A percentile compares a stretch with the other conserved stretches of the same genome.
phyloP scores from a whole-genome alignment of 331 rosid species.

The Quercus phellos region DNA sequence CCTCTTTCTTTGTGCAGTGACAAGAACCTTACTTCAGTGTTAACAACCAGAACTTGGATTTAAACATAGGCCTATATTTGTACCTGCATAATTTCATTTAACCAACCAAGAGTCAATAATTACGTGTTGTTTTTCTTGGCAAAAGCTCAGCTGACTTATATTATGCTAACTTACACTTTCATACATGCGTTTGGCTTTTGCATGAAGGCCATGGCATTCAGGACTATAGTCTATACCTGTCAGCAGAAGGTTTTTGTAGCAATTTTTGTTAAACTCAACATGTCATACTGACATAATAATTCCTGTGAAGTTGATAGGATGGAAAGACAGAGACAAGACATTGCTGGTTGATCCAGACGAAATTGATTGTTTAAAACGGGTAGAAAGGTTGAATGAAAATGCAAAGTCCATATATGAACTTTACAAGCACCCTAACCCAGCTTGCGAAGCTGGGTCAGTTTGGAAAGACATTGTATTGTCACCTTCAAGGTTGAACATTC shows the following conservation, averaged over 20 bases:
- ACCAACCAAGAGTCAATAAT: neutral
- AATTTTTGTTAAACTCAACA: neutral
- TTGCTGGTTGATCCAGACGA: slow-evolving; percentile 87
- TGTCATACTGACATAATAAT: slow-evolving; percentile 18
- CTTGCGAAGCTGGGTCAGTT: slow-evolving; percentile 64
- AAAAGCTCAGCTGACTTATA: neutral
- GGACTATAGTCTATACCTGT: neutral
- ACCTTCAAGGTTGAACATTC: slow-evolving; percentile 79
- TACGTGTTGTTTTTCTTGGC: neutral
- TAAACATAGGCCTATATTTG: neutral
- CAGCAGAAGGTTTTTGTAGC: neutral
- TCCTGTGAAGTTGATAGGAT: slow-evolving; percentile 72
- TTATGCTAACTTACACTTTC: neutral
- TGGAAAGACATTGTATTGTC: slow-evolving; percentile 97
- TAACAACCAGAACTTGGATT: neutral
- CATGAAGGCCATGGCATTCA: neutral
- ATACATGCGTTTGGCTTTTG: neutral
- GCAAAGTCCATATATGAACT: slow-evolving; percentile 76
- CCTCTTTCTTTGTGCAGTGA: neutral
- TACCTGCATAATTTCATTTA: neutral
- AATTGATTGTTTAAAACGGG: slow-evolving; percentile 70
- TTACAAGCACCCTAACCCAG: slow-evolving; percentile 72
- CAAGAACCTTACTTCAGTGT: neutral
- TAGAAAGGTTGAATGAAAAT: slow-evolving; percentile 56
- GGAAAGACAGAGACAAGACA: slow-evolving; percentile 87